A percentile compares a stretch with the other conserved stretches of the same genome.
phyloP scores from a whole-genome alignment of 2,329 filamentous ascomycete species.

The Penicillium polonicum region DNA sequence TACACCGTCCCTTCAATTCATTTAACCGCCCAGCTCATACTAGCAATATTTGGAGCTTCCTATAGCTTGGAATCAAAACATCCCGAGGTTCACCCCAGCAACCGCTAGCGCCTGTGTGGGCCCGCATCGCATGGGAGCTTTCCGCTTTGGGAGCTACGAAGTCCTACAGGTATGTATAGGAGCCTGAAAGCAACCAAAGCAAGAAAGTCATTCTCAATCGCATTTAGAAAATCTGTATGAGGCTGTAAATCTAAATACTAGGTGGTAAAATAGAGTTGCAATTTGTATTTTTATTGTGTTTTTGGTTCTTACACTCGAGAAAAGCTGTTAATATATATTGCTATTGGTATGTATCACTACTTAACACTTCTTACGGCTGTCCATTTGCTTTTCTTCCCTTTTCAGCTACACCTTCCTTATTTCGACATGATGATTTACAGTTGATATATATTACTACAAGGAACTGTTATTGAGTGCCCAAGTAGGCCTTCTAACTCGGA shows the following conservation, averaged over 20 bases:
- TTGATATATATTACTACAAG: not conserved
- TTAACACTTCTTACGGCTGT: no score
- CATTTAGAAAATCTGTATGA: not conserved
- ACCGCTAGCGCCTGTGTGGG: conserved; percentile 6
- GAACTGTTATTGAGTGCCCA: not conserved
- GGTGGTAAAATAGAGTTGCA: not conserved
- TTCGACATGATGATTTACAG: no score
- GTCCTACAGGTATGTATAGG: not conserved
- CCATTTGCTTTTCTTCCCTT: no score
- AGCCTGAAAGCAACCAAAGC: not conserved
- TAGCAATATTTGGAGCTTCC: not conserved
- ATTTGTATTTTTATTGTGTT: not conserved
- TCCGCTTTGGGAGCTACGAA: conserved; percentile 3
- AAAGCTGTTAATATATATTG: not conserved
- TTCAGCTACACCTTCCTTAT: no score
- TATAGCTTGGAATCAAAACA: not conserved
- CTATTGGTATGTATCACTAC: no score
- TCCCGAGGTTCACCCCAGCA: conserved; percentile 7
- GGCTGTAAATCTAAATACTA: not conserved
- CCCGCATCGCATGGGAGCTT: conserved; percentile 13
- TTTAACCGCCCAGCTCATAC: not conserved
- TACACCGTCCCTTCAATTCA: not conserved
- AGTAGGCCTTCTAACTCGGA: not conserved
- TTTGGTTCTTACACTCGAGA: not conserved
- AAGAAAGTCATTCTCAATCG: not conserved